Conservation (phyloP, 352 stramenopile species). For the Vaucheria bursata region DNA sequence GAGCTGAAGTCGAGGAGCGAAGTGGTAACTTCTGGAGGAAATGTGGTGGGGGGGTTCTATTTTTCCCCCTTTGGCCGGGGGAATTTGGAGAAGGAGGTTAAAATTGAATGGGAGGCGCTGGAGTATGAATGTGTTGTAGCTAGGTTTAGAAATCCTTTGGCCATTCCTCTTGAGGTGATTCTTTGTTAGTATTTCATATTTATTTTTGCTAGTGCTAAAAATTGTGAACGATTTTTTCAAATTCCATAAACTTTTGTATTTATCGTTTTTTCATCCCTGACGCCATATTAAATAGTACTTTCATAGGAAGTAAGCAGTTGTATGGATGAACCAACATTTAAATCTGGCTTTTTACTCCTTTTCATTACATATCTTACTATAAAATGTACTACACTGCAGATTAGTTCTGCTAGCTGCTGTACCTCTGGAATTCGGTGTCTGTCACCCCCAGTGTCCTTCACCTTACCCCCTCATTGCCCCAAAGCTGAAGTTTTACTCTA, state of each 20-base stretch:
- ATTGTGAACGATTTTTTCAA: no score
- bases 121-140: slow-evolving; percentile 24
- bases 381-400: no score
- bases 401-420: not conserved
- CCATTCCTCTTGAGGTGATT: slow-evolving; percentile 18
- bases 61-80: not conserved
- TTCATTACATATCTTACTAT: no score
- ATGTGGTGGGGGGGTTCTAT: slow-evolving; percentile 5
- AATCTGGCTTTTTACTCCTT: no score
- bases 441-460: not conserved
- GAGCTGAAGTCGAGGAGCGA: no score
- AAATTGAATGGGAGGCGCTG: slow-evolving; percentile 15
- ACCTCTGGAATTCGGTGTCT: not conserved
- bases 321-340: no score
- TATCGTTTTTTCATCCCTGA: no score
- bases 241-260: no score
- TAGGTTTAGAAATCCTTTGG: slow-evolving; percentile 26
- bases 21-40: no score
- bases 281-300: no score
- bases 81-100: not conserved
- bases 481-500: not conserved
- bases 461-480: not conserved
- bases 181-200: not conserved
- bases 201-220: not conserved
- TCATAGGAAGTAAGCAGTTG: no score